Percentiles rank a stretch among this genome's conserved stretches.
Evolutionary conservation across 306 rosid genomes (phyloP).

Genomic region (Gastrolobium villosum): DNA sequence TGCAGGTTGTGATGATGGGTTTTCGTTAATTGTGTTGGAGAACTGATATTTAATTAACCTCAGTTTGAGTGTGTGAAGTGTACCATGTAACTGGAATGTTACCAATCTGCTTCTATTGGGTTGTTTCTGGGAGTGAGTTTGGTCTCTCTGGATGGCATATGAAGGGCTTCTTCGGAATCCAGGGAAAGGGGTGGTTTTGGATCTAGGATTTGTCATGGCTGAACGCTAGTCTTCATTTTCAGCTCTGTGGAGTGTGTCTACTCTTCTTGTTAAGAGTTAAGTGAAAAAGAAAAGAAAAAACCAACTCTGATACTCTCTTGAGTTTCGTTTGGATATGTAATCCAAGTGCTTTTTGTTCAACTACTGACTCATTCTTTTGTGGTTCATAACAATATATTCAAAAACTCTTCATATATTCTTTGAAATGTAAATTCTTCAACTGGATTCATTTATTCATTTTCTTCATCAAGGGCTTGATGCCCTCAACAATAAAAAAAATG

Average conservation of each 20-base stretch:
- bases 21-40: conserved; percentile 62
- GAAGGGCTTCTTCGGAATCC: conserved; percentile 41
- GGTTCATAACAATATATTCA: conserved; percentile 47
- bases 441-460: conserved; percentile 54
- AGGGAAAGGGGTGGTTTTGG: conserved; percentile 52
- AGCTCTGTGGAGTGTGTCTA: conserved; percentile 47
- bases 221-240: conserved; percentile 57
- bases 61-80: conserved; percentile 47
- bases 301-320: conserved; percentile 32
- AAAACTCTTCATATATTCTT: conserved; percentile 49
- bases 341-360: conserved; percentile 45
- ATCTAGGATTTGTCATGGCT: conserved; percentile 56
- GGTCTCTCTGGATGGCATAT: conserved; percentile 48
- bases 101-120: conserved; percentile 47
- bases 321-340: conserved; percentile 51
- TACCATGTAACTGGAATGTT: conserved; percentile 56
- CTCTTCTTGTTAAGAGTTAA: conserved; percentile 47
- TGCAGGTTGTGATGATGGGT: conserved; percentile 65
- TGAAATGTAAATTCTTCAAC: conserved; percentile 69
- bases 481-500: conserved; percentile 48
- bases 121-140: conserved; percentile 40
- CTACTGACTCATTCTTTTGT: conserved; percentile 55
- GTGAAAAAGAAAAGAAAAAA: neutral
- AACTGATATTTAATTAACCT: conserved; percentile 45
- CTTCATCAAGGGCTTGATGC: conserved; percentile 51